Percentiles rank a stretch among this genome's conserved stretches.
These are phyloP conservation scores for Scopulariopsis brevicaulis DNA, from an alignment of 2,329 filamentous ascomycete genomes.

Conservation along the genomic window DNA sequence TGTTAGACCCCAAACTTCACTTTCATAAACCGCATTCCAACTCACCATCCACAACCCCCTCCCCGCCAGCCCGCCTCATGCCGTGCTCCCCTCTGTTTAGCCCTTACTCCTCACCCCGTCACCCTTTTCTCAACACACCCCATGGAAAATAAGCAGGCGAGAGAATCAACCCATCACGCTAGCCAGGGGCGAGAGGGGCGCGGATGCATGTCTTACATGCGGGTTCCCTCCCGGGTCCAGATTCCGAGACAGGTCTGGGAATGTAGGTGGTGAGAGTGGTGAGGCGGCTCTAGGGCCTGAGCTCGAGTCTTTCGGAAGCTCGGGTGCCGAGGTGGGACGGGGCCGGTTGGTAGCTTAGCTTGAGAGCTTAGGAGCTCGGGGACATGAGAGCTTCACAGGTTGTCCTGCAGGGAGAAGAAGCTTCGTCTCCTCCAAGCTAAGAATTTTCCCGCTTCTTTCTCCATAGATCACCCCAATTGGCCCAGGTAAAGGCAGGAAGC, in stretches of 20 bases:
- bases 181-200: neutral
- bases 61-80: neutral
- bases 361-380: neutral
- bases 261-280: no score
- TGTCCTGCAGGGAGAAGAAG: neutral
- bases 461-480: no score
- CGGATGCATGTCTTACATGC: neutral
- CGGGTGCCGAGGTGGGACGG: no score
- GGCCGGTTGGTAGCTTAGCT: neutral
- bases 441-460: neutral
- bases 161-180: neutral
- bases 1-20: no score
- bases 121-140: neutral
- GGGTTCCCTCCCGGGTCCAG: neutral
- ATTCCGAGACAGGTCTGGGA: neutral
- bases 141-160: neutral
- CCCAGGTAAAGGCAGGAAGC: neutral
- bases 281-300: no score
- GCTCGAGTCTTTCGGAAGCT: no score
- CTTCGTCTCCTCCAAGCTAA: neutral
- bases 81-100: neutral
- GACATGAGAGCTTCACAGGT: neutral
- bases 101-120: neutral
- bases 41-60: neutral
- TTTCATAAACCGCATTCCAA: neutral